phyloP scores from a whole-genome alignment of 2,329 filamentous ascomycete genomes.

The Paramyrothecium sp. region DNA sequence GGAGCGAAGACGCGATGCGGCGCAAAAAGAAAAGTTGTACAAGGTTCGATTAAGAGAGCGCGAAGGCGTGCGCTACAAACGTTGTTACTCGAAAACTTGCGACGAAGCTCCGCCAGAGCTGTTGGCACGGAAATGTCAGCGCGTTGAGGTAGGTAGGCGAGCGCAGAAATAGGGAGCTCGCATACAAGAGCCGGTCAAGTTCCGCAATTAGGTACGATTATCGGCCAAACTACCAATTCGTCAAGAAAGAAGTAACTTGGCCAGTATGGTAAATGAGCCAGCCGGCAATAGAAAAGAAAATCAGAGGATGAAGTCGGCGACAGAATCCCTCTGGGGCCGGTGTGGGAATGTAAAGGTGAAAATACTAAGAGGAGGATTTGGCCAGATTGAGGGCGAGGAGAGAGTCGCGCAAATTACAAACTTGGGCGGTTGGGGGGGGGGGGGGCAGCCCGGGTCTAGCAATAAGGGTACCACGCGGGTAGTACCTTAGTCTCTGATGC shows the following conservation, averaged over 20 bases:
- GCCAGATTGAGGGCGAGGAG: neutral
- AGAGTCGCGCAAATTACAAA: conserved; percentile 27
- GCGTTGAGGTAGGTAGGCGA: neutral
- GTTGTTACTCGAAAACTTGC: neutral
- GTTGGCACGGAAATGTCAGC: neutral
- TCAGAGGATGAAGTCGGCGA: neutral
- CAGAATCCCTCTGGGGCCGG: neutral
- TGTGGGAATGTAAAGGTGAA: neutral
- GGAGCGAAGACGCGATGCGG: neutral
- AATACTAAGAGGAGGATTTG: neutral
- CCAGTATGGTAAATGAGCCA: neutral
- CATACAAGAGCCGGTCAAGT: neutral
- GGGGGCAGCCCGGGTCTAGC: conserved; percentile 5
- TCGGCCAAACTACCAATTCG: neutral
- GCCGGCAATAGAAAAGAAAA: neutral
- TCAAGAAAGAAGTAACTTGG: neutral
- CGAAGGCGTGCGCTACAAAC: neutral
- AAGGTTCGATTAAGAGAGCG: neutral
- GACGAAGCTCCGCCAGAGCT: neutral
- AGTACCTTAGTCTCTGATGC: neutral
- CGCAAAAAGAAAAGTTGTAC: no score
- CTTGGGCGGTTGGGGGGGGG: conserved; percentile 22
- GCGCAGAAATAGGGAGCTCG: neutral
- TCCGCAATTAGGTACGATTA: neutral
- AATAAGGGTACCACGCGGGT: conserved; percentile 1